These are phyloP conservation scores for Suhomyces canberraensis DNA, from an alignment of 805 yeast genomes.

Conservation along the genomic window DNA sequence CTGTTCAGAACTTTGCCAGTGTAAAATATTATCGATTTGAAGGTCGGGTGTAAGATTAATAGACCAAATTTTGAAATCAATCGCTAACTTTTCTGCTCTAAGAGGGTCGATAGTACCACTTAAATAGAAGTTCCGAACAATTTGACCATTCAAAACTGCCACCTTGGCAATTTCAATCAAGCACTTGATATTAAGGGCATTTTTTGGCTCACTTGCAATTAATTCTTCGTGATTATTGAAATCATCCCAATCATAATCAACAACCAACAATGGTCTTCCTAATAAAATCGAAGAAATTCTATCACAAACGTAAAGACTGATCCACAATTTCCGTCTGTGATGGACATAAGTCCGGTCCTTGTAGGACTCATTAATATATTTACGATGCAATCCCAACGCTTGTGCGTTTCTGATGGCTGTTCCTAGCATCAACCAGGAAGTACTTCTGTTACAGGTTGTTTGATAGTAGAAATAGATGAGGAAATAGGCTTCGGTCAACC, in stretches of 20 bases:
- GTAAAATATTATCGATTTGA: slow-evolving; percentile 20
- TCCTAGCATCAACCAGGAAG: slow-evolving; percentile 45
- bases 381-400: slow-evolving; percentile 39
- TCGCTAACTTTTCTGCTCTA: slow-evolving; percentile 32
- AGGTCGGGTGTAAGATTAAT: slow-evolving; percentile 28
- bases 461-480: slow-evolving; percentile 41
- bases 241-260: slow-evolving; percentile 40
- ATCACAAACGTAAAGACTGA: slow-evolving; percentile 33
- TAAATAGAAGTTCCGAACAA: slow-evolving; percentile 30
- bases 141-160: slow-evolving; percentile 25
- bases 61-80: slow-evolving; percentile 34
- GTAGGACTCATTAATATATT: slow-evolving; percentile 35
- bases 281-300: slow-evolving; percentile 29
- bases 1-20: slow-evolving; percentile 4
- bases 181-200: slow-evolving; percentile 16
- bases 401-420: slow-evolving; percentile 42
- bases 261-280: slow-evolving; percentile 37
- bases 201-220: slow-evolving; percentile 7
- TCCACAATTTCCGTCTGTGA: slow-evolving; percentile 34
- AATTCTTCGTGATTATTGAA: slow-evolving; percentile 16
- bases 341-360: slow-evolving; percentile 21
- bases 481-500: slow-evolving; percentile 42
- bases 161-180: slow-evolving; percentile 27
- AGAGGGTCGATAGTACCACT: slow-evolving; percentile 26
- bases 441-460: slow-evolving; percentile 34